These are phyloP conservation scores for Camellia sinensis DNA, from an alignment of 148 eudicot genomes.

Conservation along the genomic window DNA sequence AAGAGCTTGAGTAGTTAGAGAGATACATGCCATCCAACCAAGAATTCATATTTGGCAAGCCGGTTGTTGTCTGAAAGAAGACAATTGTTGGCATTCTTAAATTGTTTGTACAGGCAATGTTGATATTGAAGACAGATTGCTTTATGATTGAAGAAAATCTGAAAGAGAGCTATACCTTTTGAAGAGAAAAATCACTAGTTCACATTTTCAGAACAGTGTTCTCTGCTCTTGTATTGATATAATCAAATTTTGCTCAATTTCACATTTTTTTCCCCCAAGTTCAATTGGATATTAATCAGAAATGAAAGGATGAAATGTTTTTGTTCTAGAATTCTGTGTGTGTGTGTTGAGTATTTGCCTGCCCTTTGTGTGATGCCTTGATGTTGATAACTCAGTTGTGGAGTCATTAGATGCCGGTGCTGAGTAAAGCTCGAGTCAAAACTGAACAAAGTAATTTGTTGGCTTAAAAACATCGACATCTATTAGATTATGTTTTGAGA, in stretches of 20 bases:
- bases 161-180: conserved; percentile 11
- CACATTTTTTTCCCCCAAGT: background rate
- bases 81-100: conserved; percentile 12
- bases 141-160: conserved; percentile 16
- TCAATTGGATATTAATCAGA: background rate
- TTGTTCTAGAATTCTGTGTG: background rate
- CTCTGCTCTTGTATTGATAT: background rate
- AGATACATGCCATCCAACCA: background rate
- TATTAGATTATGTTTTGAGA: too few species aligned
- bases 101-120: conserved; percentile 28
- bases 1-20: background rate
- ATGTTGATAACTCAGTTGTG: too few species aligned
- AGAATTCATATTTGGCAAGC: background rate
- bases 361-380: too few species aligned
- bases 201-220: background rate
- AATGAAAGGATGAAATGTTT: conserved; percentile 8
- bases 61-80: background rate
- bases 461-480: too few species aligned
- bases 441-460: too few species aligned
- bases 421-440: too few species aligned
- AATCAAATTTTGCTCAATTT: background rate
- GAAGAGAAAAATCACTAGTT: background rate
- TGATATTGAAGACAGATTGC: conserved; percentile 18
- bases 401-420: too few species aligned
- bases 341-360: too few species aligned